A percentile compares a stretch with the other conserved stretches of the same genome.
These are phyloP conservation scores for Phytopythium oedochilum DNA, from an alignment of 352 stramenopile genomes.

Conservation along the genomic window DNA sequence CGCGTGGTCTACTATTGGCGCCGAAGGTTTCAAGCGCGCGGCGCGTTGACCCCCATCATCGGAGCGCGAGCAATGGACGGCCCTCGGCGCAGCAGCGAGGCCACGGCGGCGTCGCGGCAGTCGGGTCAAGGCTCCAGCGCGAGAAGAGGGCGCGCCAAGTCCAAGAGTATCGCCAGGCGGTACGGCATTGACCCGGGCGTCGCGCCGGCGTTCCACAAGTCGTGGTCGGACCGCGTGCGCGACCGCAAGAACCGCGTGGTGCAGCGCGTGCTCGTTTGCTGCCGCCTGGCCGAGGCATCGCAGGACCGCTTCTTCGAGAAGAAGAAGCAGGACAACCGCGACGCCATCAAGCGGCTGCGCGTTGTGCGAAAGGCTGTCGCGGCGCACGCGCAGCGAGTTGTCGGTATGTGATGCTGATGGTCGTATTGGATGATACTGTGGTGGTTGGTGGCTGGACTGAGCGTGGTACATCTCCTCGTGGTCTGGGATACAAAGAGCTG, in stretches of 20 bases:
- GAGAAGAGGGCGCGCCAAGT: not conserved
- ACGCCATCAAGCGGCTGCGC: constrained; percentile 35
- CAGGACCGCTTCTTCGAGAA: constrained; percentile 50
- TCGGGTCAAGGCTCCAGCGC: not conserved
- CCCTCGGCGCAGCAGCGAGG: not conserved
- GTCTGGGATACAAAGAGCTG: not conserved
- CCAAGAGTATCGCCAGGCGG: constrained; percentile 2
- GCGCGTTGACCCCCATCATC: not conserved
- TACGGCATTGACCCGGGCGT: constrained; percentile 17
- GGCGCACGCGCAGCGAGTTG: constrained; percentile 41
- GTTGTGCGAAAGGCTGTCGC: constrained; percentile 32
- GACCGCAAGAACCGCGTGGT: constrained; percentile 63
- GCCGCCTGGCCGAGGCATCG: constrained; percentile 39
- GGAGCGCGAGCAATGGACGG: not conserved
- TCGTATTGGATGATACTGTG: too few relatives aligned
- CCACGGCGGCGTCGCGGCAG: not conserved
- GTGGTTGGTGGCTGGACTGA: too few relatives aligned
- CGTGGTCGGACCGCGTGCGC: constrained; percentile 22
- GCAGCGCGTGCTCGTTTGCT: constrained; percentile 52
- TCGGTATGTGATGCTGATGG: constrained; percentile 18
- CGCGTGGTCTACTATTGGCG: not conserved
- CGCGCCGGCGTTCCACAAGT: constrained; percentile 3
- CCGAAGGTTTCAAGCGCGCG: not conserved
- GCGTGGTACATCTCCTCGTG: too few relatives aligned
- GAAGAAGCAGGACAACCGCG: constrained; percentile 31